These are phyloP conservation scores for Tubosaeta sp. DNA, from an alignment of 768 basidiomycete genomes.

Conservation along the genomic window DNA sequence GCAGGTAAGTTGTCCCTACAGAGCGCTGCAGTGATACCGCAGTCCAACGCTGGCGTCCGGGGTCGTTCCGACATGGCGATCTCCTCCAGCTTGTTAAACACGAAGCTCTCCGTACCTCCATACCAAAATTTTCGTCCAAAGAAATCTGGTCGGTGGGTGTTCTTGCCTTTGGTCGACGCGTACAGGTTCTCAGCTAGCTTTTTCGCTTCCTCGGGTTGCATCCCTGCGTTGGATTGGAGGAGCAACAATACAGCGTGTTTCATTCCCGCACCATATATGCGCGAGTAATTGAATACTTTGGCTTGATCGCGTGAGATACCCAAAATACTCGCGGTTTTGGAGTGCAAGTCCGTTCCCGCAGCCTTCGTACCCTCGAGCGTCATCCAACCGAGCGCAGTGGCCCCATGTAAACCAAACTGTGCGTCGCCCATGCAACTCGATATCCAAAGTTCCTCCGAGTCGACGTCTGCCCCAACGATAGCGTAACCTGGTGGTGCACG, in stretches of 20 bases:
- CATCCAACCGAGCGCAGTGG: slow-evolving; percentile 99
- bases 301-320: slow-evolving; percentile 92
- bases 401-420: slow-evolving; percentile 94
- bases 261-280: slow-evolving; percentile 98
- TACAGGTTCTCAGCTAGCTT: slow-evolving; percentile 82
- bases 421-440: slow-evolving; percentile 98
- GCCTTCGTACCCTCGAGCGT: slow-evolving; percentile 96
- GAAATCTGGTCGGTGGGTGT: slow-evolving; percentile 68
- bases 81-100: slow-evolving; percentile 97
- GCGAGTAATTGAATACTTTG: slow-evolving; percentile 98
- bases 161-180: slow-evolving; percentile 88
- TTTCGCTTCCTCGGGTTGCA: slow-evolving; percentile 76
- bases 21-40: slow-evolving; percentile 91
- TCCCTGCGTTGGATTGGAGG: slow-evolving; percentile 75
- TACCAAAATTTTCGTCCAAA: slow-evolving; percentile 91
- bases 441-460: slow-evolving; percentile 99
- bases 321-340: slow-evolving; percentile 90
- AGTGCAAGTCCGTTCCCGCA: slow-evolving; percentile 92
- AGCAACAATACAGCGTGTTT: slow-evolving; percentile 87
- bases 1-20: slow-evolving; percentile 83
- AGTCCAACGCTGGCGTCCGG: slow-evolving; percentile 89
- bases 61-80: slow-evolving; percentile 86
- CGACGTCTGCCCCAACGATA: slow-evolving; percentile 97
- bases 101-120: slow-evolving; percentile 91
- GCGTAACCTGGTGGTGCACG: slow-evolving; percentile 89